Evolutionary conservation across 306 rosid genomes (phyloP).

Genomic region (Castanea sativa): DNA sequence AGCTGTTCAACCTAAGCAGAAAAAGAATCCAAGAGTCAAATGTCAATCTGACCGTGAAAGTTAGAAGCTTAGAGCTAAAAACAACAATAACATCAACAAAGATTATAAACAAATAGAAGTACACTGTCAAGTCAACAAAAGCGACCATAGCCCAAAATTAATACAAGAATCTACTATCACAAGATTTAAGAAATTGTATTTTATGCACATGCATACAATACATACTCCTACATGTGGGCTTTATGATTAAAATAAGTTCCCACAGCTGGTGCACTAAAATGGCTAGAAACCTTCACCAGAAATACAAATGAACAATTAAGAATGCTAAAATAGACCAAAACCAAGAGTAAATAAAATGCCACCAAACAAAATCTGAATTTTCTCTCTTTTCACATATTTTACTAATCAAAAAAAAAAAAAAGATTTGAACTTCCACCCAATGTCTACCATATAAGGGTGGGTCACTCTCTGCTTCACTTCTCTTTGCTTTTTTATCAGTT

Average conservation of each 20-base stretch:
- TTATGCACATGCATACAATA: not conserved
- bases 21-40: constrained; percentile 30
- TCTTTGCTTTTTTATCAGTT: not conserved
- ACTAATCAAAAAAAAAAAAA: too few relatives aligned
- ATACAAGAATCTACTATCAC: not conserved
- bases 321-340: not conserved
- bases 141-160: constrained; percentile 3
- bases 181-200: not conserved
- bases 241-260: not conserved
- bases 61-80: constrained; percentile 9
- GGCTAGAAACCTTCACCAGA: not conserved
- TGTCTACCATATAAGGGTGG: not conserved
- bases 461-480: not conserved
- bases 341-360: not conserved
- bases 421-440: not conserved
- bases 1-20: constrained; percentile 84
- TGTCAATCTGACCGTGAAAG: constrained; percentile 28
- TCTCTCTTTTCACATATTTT: too few relatives aligned
- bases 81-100: not conserved
- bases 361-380: not conserved
- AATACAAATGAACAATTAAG: not conserved
- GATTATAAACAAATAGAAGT: not conserved
- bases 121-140: constrained; percentile 6
- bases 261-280: not conserved
- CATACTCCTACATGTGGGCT: not conserved